Evolutionary conservation across 768 basidiomycete species (phyloP).

Genomic region (Termitomyces sp.): DNA sequence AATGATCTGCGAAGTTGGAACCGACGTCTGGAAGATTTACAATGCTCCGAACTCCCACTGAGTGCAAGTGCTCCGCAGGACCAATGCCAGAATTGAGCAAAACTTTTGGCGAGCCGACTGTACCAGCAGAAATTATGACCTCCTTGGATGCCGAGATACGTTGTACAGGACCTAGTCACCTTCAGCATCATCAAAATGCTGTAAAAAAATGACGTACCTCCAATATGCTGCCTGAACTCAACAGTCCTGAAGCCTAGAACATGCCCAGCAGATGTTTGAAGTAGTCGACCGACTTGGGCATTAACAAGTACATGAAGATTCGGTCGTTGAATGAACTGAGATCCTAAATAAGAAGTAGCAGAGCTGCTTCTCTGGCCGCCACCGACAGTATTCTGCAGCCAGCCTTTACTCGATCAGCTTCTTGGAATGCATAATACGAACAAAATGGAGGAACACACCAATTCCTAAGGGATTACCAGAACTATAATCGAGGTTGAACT

Average conservation of each 20-base stretch:
- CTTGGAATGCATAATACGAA: not conserved
- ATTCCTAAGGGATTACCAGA: conserved; percentile 22
- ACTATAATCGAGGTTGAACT: conserved; percentile 25
- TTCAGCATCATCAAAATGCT: not conserved
- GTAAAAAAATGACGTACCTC: not conserved
- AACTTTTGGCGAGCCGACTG: conserved; percentile 21
- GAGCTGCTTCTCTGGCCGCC: conserved; percentile 22
- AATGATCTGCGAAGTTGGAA: conserved; percentile 18
- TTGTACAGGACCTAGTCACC: not conserved
- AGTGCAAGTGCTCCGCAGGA: not conserved
- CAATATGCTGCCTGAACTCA: conserved; percentile 2
- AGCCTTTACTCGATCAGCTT: conserved; percentile 1
- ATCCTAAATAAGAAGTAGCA: conserved; percentile 25
- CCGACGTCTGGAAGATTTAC: conserved; percentile 18
- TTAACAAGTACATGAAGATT: conserved; percentile 26
- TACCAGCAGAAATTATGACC: conserved; percentile 24
- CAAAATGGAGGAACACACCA: conserved; percentile 13
- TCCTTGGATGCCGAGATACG: conserved; percentile 20
- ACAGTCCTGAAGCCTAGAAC: conserved; percentile 8
- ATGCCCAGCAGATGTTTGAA: conserved; percentile 9
- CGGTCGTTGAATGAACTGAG: conserved; percentile 17
- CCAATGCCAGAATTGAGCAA: conserved; percentile 15
- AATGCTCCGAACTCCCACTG: conserved; percentile 7
- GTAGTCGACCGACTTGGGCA: conserved; percentile 16
- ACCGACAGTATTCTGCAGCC: conserved; percentile 14